These are phyloP conservation scores for Euphorbia tirucalli DNA, from an alignment of 345 rosid genomes.

Conservation along the genomic window DNA sequence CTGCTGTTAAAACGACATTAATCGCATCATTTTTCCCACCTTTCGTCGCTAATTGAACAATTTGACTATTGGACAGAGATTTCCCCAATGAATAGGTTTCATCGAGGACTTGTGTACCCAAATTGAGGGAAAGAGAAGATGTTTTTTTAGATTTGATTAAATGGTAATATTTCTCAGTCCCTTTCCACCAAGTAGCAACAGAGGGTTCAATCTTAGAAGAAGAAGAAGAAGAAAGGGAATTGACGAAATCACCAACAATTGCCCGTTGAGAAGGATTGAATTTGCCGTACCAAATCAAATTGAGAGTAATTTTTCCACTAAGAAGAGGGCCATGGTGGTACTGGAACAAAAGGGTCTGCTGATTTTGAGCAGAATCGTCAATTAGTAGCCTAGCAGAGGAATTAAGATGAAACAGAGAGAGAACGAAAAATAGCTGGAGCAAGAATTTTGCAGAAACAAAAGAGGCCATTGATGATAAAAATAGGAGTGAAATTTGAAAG, in stretches of 20 bases:
- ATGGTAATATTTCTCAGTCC: conserved; percentile 20
- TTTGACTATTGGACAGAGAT: conserved; percentile 22
- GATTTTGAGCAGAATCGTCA: too few species aligned
- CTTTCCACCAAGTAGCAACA: conserved; percentile 27
- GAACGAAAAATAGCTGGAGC: neutral
- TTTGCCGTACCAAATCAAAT: conserved; percentile 29
- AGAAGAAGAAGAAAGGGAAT: too few species aligned
- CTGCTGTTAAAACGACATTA: conserved; percentile 28
- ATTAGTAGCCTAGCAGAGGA: conserved; percentile 14
- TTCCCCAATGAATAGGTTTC: conserved; percentile 25
- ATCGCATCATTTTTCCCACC: conserved; percentile 22
- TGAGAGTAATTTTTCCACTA: conserved; percentile 16
- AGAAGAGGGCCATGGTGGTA: conserved; percentile 33
- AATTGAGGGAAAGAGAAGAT: conserved; percentile 7
- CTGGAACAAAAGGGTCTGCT: conserved; percentile 14
- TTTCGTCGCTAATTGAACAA: conserved; percentile 21
- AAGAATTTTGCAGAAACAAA: neutral
- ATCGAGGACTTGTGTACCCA: conserved; percentile 21
- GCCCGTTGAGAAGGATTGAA: conserved; percentile 30
- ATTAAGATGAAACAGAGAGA: conserved; percentile 5
- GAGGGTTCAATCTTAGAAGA: too few species aligned
- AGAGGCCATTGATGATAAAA: conserved; percentile 11
- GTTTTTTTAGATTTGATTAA: conserved; percentile 10
- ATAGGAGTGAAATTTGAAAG: neutral
- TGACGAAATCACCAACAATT: conserved; percentile 25